phyloP scores from a whole-genome alignment of 257 asterid species.

The Jacaranda copaia region DNA sequence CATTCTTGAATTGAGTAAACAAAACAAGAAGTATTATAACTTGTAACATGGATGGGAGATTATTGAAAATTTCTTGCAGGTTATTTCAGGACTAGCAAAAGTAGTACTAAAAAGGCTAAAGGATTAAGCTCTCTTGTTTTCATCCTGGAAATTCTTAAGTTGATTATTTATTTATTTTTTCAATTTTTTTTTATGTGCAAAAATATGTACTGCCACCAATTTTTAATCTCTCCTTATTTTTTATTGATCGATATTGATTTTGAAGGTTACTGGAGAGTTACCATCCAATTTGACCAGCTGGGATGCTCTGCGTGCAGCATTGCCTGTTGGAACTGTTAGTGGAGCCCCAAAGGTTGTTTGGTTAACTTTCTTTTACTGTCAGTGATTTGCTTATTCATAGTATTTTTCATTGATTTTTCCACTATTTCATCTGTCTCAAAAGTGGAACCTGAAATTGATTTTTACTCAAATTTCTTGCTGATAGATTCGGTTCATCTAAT shows the following conservation, averaged over 20 bases:
- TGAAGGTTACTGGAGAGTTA: slow-evolving; percentile 89
- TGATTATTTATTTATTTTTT: not conserved
- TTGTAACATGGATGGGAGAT: slow-evolving; percentile 12
- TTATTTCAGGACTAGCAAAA: slow-evolving; percentile 23
- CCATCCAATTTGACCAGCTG: slow-evolving; percentile 79
- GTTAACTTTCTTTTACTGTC: slow-evolving; percentile 27
- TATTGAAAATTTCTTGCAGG: slow-evolving; percentile 15
- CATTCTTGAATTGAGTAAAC: slow-evolving; percentile 23
- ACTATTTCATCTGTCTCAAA: not conserved
- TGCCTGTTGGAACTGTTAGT: slow-evolving; percentile 99
- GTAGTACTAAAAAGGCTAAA: not conserved
- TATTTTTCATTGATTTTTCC: not conserved
- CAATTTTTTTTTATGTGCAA: not conserved
- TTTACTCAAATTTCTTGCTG: not conserved
- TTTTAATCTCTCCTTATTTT: not conserved
- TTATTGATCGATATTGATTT: slow-evolving; percentile 30
- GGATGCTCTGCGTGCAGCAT: slow-evolving; percentile 97
- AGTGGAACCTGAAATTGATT: not conserved
- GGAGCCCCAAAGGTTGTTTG: slow-evolving; percentile 97
- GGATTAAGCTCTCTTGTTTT: slow-evolving; percentile 18
- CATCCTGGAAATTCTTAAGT: not conserved
- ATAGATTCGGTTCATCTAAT: not conserved
- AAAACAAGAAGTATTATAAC: not conserved
- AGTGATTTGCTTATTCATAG: slow-evolving; percentile 19
- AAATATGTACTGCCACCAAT: slow-evolving; percentile 21